phyloP scores from a whole-genome alignment of 495 filamentous ascomycete genomes.

The Articulospora tetracladia region DNA sequence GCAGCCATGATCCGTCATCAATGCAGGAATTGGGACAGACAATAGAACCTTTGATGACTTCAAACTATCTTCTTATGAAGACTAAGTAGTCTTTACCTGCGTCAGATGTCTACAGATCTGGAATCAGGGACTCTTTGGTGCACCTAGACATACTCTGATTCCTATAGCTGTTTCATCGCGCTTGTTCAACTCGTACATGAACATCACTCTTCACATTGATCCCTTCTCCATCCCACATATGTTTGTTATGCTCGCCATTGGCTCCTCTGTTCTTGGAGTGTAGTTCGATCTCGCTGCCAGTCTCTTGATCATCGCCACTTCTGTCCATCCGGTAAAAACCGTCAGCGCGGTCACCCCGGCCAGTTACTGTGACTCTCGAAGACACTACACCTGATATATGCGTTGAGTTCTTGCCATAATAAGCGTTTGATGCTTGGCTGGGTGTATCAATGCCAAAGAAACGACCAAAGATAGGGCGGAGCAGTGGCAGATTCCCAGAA shows the following conservation, averaged over 20 bases:
- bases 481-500: slow-evolving; percentile 25
- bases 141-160: no score
- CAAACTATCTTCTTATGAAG: no score
- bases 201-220: slow-evolving; percentile 12
- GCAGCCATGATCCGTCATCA: no score
- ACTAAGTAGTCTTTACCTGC: no score
- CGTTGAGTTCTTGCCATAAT: neutral
- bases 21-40: no score
- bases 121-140: neutral
- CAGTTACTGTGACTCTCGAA: neutral
- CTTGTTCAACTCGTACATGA: neutral
- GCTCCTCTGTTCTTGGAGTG: neutral
- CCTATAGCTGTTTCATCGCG: no score
- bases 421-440: neutral
- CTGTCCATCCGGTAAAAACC: neutral
- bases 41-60: no score
- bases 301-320: neutral
- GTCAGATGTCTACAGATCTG: no score
- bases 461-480: slow-evolving; percentile 22
- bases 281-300: slow-evolving; percentile 5
- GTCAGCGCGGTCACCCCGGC: neutral
- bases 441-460: neutral
- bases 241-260: neutral
- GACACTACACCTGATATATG: neutral
- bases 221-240: slow-evolving; percentile 8